These are phyloP conservation scores for Ascochyta viciae-villosae DNA, from an alignment of 2,329 filamentous ascomycete species.

Conservation along the genomic window DNA sequence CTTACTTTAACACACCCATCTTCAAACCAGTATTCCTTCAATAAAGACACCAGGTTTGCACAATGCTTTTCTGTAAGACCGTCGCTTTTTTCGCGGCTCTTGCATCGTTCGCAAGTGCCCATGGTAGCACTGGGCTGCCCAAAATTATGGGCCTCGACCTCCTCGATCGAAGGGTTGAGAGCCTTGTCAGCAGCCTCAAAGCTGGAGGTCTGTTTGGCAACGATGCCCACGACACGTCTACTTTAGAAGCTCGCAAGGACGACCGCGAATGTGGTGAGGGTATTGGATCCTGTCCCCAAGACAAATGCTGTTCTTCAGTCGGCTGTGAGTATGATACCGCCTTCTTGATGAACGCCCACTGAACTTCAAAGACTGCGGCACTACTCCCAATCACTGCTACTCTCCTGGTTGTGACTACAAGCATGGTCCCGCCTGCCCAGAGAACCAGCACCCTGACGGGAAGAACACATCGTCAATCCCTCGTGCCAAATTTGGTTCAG, in stretches of 20 bases:
- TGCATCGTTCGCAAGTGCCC: constrained; percentile 39
- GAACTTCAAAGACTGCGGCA: constrained; percentile 56
- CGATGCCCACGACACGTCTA: constrained; percentile 24
- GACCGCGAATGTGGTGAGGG: constrained; percentile 43
- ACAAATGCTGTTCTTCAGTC: constrained; percentile 42
- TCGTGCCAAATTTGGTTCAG: constrained; percentile 61
- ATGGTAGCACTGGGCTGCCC: constrained; percentile 37
- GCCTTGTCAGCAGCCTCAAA: constrained; percentile 26
- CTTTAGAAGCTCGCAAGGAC: constrained; percentile 34
- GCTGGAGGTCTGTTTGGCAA: constrained; percentile 41
- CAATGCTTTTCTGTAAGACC: constrained; percentile 43
- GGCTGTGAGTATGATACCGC: constrained; percentile 35
- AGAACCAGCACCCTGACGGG: constrained; percentile 62
- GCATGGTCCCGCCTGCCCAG: constrained; percentile 67
- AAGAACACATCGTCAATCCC: constrained; percentile 61
- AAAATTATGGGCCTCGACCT: constrained; percentile 45
- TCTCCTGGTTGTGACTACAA: constrained; percentile 68
- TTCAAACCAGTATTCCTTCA: background rate
- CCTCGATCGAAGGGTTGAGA: constrained; percentile 22
- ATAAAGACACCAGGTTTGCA: background rate
- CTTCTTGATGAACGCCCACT: background rate
- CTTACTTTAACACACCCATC: background rate
- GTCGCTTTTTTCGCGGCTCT: constrained; percentile 40
- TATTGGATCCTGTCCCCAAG: constrained; percentile 40
- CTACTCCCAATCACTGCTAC: constrained; percentile 62